Conservation (phyloP, 306 rosid species). For the Cajanus cajan region DNA sequence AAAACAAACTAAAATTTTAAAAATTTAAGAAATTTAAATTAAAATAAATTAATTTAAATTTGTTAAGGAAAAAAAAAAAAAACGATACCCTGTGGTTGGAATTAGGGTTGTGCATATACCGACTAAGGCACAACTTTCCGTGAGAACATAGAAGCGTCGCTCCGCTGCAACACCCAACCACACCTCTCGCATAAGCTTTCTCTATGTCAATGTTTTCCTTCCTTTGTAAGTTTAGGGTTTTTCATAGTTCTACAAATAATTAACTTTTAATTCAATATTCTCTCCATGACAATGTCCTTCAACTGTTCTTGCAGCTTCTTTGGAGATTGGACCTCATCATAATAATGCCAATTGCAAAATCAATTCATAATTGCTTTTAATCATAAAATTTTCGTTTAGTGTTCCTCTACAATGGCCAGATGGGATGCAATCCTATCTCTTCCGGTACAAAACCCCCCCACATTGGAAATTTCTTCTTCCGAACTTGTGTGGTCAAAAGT, state of each 20-base stretch:
- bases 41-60: no score
- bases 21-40: no score
- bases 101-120: no score
- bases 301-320: neutral
- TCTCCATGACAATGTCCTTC: neutral
- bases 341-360: neutral
- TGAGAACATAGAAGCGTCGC: no score
- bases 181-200: no score
- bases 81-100: no score
- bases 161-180: no score
- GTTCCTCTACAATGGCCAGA: constrained; percentile 62
- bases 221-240: neutral
- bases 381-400: neutral
- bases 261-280: neutral
- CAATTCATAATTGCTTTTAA: neutral
- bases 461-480: constrained; percentile 65
- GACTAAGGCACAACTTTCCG: no score
- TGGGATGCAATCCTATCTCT: constrained; percentile 95
- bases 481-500: constrained; percentile 88
- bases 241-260: neutral
- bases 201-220: neutral
- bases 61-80: no score
- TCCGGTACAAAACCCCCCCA: constrained; percentile 89
- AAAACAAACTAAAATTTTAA: no score
- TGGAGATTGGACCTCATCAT: neutral